Conservation (phyloP, 306 rosid species). For the Prunus campanulata region DNA sequence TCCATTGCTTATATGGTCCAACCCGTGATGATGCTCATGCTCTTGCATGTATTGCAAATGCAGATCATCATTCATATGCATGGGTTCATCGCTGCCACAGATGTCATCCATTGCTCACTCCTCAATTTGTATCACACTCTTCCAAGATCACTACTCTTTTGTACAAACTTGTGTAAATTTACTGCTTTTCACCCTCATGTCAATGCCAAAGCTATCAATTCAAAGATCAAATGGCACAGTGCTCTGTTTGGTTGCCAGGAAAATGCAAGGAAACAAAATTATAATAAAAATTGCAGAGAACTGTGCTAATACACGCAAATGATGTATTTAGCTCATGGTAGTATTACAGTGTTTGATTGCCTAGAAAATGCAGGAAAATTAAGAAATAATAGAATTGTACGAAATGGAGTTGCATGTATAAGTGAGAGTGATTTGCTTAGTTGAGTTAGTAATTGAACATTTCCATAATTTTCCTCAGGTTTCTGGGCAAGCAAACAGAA, state of each 20-base stretch:
- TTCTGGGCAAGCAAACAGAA: background rate
- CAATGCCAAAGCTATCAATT: constrained; percentile 3
- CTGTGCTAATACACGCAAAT: background rate
- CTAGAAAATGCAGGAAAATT: background rate
- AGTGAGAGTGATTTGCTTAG: background rate
- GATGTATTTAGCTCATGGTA: background rate
- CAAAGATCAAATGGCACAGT: background rate
- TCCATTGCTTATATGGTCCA: constrained; percentile 61
- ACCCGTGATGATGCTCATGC: constrained; percentile 47
- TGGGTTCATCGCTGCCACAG: constrained; percentile 45
- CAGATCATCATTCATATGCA: constrained; percentile 43
- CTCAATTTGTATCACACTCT: background rate
- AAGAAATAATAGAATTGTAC: background rate
- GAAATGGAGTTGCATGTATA: background rate
- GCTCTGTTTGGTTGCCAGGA: background rate
- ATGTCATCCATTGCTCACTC: constrained; percentile 49
- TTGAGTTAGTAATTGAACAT: background rate
- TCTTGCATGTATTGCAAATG: constrained; percentile 52
- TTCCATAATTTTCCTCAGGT: background rate
- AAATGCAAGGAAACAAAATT: background rate
- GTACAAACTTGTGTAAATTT: background rate
- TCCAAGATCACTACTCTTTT: background rate
- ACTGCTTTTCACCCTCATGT: background rate
- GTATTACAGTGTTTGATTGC: background rate
- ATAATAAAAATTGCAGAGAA: background rate